Percentiles rank a stretch among this genome's conserved stretches.
phyloP scores from a whole-genome alignment of 1,139 yeast species.

The Geotrichum aggregatum region DNA sequence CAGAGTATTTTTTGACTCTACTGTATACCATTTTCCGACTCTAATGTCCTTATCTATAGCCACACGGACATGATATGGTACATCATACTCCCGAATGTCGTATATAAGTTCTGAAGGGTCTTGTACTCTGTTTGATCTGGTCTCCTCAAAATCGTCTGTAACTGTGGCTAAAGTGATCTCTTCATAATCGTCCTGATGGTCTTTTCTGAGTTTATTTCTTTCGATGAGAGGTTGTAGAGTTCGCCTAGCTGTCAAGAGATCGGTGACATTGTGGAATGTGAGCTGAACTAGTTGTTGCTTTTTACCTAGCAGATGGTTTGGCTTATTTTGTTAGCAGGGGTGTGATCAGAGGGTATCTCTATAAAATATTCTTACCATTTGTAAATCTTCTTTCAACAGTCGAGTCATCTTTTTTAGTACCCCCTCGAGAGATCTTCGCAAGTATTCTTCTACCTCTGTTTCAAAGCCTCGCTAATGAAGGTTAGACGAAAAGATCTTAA shows the following conservation, averaged over 20 bases:
- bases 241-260: slow-evolving; percentile 70
- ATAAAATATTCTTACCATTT: slow-evolving; percentile 32
- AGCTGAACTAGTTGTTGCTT: slow-evolving; percentile 61
- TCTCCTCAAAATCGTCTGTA: slow-evolving; percentile 29
- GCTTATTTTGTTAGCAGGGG: slow-evolving; percentile 29
- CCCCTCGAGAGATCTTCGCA: slow-evolving; percentile 63
- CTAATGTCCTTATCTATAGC: slow-evolving; percentile 81
- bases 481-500: slow-evolving; percentile 1
- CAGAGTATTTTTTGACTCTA: slow-evolving; percentile 58
- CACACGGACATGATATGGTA: slow-evolving; percentile 93
- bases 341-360: background rate
- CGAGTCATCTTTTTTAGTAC: slow-evolving; percentile 55
- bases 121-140: slow-evolving; percentile 21
- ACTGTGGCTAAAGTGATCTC: slow-evolving; percentile 44
- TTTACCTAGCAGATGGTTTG: slow-evolving; percentile 84
- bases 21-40: slow-evolving; percentile 95
- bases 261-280: slow-evolving; percentile 69
- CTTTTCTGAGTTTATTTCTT: slow-evolving; percentile 60
- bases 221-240: slow-evolving; percentile 63
- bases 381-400: slow-evolving; percentile 72
- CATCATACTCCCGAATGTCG: slow-evolving; percentile 90
- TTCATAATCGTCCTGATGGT: slow-evolving; percentile 67
- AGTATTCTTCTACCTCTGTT: slow-evolving; percentile 80
- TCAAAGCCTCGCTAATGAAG: slow-evolving; percentile 48
- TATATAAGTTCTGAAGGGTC: slow-evolving; percentile 66